Base-by-base conservation (phyloP, 1,284 basidiomycete species). In the Cryptococcus jaspeensis region DNA sequence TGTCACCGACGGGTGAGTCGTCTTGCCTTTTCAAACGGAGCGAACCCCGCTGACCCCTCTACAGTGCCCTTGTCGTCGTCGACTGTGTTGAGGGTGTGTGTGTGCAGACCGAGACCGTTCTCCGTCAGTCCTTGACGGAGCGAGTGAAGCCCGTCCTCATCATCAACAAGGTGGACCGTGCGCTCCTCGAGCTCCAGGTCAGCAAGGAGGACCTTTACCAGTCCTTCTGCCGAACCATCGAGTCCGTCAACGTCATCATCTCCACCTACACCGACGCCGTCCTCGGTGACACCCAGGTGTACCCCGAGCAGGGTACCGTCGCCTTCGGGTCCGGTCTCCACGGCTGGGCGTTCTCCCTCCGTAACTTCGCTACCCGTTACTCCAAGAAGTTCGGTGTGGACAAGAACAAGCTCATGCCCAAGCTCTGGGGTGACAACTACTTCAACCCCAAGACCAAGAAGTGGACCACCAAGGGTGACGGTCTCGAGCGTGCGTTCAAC, bases 111-210 rank as follows among this genome's bases (percentile, higher is more conserved):
- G 96, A 99, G 84, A 99, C 96, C 46, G 96, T 99, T 64, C 86
- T 99, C 60, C 93, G 96, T 74, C 96, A 99, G 79, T 91, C 96
- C 59, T 86, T 99, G 55, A 86, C 87, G 59, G 96, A 99, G 83
- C 93, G 96, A 81, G 98, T 99, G 84, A 99, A 97, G 84, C 96
- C 96, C 70, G 95, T 99, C 74, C 87, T 98, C 74, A 88, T 97
- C 82, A 94, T 99, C 83, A 99, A 99, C 88, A 99, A 99, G 85
- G 94, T 99, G 75, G 96, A 99, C 82, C 95, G 96, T 79, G 96
- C 96, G 60, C 87, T 99, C 53, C 91, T 99, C 72, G 96, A 99
- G 82, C 87, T 99, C 60, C 96, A 99, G 81, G 90, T 98, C 67
- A 83, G 85, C 78, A 98, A 99, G 83, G 96, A 99, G 80, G 88